Percentiles rank a stretch among this genome's conserved stretches.
Evolutionary conservation across 805 yeast genomes (phyloP).

Genomic region (Suhomyces sp.): DNA sequence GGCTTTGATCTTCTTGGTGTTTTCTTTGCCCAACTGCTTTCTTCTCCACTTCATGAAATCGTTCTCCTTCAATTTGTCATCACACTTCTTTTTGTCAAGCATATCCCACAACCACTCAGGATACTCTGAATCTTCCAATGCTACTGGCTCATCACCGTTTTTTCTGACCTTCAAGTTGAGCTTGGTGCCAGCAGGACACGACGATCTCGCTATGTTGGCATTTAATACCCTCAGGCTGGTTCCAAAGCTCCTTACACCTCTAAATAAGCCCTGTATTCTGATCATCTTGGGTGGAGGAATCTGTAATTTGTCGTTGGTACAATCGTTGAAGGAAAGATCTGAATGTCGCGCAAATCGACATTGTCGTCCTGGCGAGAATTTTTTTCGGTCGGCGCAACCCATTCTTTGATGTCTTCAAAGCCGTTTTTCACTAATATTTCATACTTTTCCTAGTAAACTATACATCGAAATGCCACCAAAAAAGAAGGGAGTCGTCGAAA

Average conservation of each 20-base stretch:
- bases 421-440: constrained; percentile 1
- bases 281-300: not conserved
- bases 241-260: not conserved
- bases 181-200: constrained; percentile 69
- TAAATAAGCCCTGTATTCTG: not conserved
- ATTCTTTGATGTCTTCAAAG: not conserved
- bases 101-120: constrained; percentile 95
- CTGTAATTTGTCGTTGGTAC: not conserved
- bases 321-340: not conserved
- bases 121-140: constrained; percentile 81
- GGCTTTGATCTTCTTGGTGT: constrained; percentile 67
- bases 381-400: not conserved
- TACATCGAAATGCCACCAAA: constrained; percentile 64
- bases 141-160: constrained; percentile 83
- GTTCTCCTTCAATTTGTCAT: constrained; percentile 52
- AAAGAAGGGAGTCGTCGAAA: constrained; percentile 59
- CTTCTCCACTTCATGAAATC: constrained; percentile 65
- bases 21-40: constrained; percentile 63
- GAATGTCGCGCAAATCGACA: not conserved
- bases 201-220: constrained; percentile 28
- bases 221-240: not conserved
- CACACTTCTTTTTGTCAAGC: constrained; percentile 64
- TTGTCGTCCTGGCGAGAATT: not conserved
- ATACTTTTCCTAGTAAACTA: not conserved
- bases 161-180: constrained; percentile 72